phyloP scores from a whole-genome alignment of 176 grass and related monocot species.

The Musa beccarii region DNA sequence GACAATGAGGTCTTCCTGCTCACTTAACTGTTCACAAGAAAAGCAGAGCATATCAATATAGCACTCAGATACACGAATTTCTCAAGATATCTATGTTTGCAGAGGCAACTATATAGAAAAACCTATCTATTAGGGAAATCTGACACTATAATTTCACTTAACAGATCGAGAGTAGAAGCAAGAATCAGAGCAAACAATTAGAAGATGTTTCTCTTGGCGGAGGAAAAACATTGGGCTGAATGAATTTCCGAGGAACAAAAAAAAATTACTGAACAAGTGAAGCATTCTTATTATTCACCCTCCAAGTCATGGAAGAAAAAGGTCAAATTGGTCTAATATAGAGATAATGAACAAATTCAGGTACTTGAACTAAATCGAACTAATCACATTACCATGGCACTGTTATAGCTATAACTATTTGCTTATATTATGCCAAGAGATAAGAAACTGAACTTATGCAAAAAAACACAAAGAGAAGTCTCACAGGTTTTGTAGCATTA shows the following conservation, averaged over 20 bases:
- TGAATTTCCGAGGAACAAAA: background rate
- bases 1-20: constrained; percentile 59
- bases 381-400: too few species aligned
- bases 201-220: too few species aligned
- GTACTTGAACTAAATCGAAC: too few species aligned
- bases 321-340: too few species aligned
- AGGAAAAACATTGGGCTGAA: too few species aligned
- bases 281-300: too few species aligned
- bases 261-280: background rate
- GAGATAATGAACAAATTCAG: too few species aligned
- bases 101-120: too few species aligned
- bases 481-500: constrained; percentile 40
- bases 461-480: background rate
- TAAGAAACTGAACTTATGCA: background rate
- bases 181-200: too few species aligned
- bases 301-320: too few species aligned
- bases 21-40: constrained; percentile 32
- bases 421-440: background rate
- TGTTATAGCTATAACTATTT: background rate
- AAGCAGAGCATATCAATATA: background rate
- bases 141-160: background rate
- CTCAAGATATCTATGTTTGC: too few species aligned
- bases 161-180: too few species aligned
- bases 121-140: background rate
- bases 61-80: background rate